phyloP scores from a whole-genome alignment of 164 flowering plant species.

The Sextonia rubra region DNA sequence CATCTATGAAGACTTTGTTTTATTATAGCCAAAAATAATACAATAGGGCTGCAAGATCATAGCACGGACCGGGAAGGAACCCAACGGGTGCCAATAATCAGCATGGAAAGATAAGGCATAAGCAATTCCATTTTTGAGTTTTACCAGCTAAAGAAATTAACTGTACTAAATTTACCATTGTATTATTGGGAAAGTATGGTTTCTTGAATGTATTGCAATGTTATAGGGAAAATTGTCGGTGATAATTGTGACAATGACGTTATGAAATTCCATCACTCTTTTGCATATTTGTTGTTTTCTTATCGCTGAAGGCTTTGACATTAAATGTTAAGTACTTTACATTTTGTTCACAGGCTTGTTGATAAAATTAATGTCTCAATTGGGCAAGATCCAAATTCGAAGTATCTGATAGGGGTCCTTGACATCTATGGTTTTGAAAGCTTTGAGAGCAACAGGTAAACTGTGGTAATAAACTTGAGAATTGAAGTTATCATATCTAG shows the following conservation, averaged over 20 bases:
- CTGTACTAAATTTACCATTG: too few species aligned
- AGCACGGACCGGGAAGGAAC: too few species aligned
- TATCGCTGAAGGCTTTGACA: neutral
- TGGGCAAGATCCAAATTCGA: slow-evolving; percentile 86
- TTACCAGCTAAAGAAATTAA: too few species aligned
- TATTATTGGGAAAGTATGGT: too few species aligned
- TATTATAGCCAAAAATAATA: too few species aligned
- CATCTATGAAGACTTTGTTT: too few species aligned
- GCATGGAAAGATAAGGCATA: too few species aligned
- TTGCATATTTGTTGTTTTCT: neutral
- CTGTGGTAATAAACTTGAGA: neutral
- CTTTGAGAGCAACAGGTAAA: slow-evolving; percentile 82
- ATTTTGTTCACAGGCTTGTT: slow-evolving; percentile 60
- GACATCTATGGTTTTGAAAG: slow-evolving; percentile 99
- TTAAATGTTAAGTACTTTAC: neutral
- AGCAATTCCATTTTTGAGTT: too few species aligned
- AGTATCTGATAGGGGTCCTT: slow-evolving; percentile 80
- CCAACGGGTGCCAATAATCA: too few species aligned
- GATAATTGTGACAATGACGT: neutral
- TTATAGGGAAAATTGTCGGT: too few species aligned
- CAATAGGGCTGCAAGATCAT: too few species aligned
- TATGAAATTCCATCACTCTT: neutral
- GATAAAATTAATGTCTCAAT: slow-evolving; percentile 83
- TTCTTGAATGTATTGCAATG: too few species aligned
- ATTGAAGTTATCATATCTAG: neutral